phyloP scores from a whole-genome alignment of 495 filamentous ascomycete species.

The Evernia prunastri region DNA sequence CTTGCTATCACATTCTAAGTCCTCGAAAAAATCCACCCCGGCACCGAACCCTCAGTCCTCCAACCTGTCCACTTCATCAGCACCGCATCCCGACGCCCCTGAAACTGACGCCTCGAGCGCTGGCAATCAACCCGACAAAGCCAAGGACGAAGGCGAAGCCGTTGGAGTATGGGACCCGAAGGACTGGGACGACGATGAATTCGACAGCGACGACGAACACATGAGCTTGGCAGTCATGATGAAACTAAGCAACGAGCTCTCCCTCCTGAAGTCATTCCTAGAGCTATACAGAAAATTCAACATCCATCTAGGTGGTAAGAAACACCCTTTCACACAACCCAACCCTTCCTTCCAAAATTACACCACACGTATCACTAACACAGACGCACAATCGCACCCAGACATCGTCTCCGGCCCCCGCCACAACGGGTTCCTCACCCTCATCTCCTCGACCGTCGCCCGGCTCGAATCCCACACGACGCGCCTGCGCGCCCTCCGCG shows the following conservation, averaged over 20 bases:
- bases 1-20: neutral
- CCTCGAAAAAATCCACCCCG: neutral
- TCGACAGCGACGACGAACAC: neutral
- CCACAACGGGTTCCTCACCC: neutral
- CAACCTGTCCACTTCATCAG: neutral
- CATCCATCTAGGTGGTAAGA: neutral
- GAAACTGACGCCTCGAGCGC: neutral
- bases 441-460: neutral
- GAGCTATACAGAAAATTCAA: neutral
- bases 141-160: neutral
- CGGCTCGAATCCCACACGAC: neutral
- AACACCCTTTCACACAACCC: neutral
- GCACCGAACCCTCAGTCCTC: neutral
- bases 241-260: neutral
- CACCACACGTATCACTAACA: neutral
- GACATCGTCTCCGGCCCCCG: neutral
- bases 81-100: neutral
- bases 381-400: neutral
- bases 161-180: neutral
- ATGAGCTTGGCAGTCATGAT: neutral
- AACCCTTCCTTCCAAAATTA: neutral
- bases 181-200: neutral
- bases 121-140: neutral
- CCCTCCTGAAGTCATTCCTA: neutral
- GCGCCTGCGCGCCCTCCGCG: neutral